Percentiles rank a stretch among this genome's conserved stretches.
phyloP scores from a whole-genome alignment of 2,329 filamentous ascomycete genomes.

The Achaetomium macrosporum region DNA sequence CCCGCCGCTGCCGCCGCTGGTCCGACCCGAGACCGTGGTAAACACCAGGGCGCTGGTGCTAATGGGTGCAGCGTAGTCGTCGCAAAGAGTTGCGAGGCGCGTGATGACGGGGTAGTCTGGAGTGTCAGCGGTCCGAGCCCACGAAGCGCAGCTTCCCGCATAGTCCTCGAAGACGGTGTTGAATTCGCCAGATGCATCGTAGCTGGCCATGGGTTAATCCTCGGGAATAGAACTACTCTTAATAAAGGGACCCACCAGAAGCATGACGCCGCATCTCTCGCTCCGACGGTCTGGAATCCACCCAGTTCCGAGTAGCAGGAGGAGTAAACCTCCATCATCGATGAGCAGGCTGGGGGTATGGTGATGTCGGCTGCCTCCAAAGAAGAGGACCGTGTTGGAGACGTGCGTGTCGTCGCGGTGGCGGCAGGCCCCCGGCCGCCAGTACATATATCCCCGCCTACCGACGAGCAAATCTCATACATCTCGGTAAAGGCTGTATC shows the following conservation, averaged over 20 bases:
- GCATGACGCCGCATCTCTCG: slow-evolving; percentile 19
- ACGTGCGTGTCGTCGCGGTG: background rate
- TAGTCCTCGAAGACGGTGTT: slow-evolving; percentile 26
- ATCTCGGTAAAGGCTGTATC: background rate
- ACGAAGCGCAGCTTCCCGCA: slow-evolving; percentile 21
- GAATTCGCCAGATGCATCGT: slow-evolving; percentile 14
- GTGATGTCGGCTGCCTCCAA: background rate
- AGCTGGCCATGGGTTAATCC: slow-evolving; percentile 12
- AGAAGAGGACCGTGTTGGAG: background rate
- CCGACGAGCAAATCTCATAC: background rate
- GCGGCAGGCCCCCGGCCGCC: too few relatives aligned
- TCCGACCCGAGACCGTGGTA: background rate
- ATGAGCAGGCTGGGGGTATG: slow-evolving; percentile 23
- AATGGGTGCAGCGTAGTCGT: background rate
- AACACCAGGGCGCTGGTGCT: slow-evolving; percentile 1
- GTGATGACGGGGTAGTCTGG: slow-evolving; percentile 16
- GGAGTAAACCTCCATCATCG: slow-evolving; percentile 16
- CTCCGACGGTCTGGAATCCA: slow-evolving; percentile 10
- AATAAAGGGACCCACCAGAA: slow-evolving; percentile 21
- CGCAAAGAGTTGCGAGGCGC: slow-evolving; percentile 19
- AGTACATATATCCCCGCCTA: background rate
- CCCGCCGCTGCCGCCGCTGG: background rate
- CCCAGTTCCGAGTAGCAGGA: slow-evolving; percentile 18
- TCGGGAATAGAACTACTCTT: background rate
- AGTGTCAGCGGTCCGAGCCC: slow-evolving; percentile 17